These are phyloP conservation scores for Raphanus raphanistrum DNA, from an alignment of 345 rosid genomes.

Conservation along the genomic window DNA sequence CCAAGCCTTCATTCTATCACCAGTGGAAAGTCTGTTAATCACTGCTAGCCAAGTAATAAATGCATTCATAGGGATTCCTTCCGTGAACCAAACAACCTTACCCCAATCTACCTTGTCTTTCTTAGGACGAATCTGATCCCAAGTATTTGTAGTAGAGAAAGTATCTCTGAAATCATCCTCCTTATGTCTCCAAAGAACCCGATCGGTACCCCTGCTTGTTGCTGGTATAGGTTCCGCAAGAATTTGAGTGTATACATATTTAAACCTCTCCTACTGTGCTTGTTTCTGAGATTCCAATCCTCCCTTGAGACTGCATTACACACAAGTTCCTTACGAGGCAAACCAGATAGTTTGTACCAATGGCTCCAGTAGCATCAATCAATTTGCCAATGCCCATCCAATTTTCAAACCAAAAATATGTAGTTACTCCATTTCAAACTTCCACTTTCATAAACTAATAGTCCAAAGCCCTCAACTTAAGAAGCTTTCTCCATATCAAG, in stretches of 20 bases:
- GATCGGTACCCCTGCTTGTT: neutral
- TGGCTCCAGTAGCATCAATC: neutral
- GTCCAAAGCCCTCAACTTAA: neutral
- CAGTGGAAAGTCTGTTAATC: neutral
- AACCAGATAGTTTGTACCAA: neutral
- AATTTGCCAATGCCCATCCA: neutral
- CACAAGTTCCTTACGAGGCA: neutral
- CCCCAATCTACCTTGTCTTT: neutral
- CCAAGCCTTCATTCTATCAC: neutral
- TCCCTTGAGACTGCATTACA: neutral
- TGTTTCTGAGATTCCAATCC: neutral
- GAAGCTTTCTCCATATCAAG: neutral
- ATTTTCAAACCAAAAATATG: neutral
- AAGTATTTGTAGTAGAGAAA: neutral
- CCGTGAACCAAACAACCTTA: neutral
- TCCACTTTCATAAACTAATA: neutral
- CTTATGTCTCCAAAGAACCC: neutral
- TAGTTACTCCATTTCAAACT: neutral
- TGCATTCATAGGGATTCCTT: neutral
- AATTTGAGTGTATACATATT: neutral
- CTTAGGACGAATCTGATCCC: neutral
- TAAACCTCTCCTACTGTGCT: neutral
- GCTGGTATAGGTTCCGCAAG: neutral
- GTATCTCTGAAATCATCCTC: neutral
- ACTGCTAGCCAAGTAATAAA: neutral